A percentile compares a stretch with the other conserved stretches of the same genome.
phyloP scores from a whole-genome alignment of 257 asterid species.

The Plantago elongata region DNA sequence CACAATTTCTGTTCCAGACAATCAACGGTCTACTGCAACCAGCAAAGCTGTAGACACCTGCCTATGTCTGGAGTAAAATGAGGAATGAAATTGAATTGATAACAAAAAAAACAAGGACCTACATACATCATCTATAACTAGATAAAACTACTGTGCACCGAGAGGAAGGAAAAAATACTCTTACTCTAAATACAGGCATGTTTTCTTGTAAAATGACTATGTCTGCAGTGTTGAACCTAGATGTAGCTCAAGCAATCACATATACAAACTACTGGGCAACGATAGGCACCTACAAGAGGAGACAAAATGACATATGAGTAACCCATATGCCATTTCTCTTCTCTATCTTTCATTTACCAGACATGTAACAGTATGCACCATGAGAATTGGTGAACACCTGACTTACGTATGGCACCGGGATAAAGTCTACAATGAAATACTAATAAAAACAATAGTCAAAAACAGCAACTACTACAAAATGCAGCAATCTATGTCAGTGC shows the following conservation, averaged over 20 bases:
- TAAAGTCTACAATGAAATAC: neutral
- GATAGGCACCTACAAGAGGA: conserved; percentile 44
- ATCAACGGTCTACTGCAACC: conserved; percentile 20
- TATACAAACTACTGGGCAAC: conserved; percentile 28
- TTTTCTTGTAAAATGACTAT: too few relatives aligned
- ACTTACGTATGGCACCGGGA: neutral
- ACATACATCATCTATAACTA: too few relatives aligned
- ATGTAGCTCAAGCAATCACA: conserved; percentile 10
- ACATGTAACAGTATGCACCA: conserved; percentile 8
- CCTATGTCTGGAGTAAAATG: conserved; percentile 5
- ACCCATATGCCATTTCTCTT: neutral
- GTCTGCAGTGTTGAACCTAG: neutral
- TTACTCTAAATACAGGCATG: too few relatives aligned
- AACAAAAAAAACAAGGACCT: too few relatives aligned
- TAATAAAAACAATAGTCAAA: neutral
- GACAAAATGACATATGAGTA: conserved; percentile 5
- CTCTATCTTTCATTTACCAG: conserved; percentile 3
- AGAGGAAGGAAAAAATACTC: too few relatives aligned
- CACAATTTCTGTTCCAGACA: conserved; percentile 14
- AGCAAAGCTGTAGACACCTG: conserved; percentile 10
- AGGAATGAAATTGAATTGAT: neutral
- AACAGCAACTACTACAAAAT: too few relatives aligned
- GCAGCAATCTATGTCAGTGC: too few relatives aligned
- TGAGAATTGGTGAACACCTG: conserved; percentile 1
- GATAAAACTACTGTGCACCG: too few relatives aligned